Evolutionary conservation across 169 alveolate species (phyloP).

Genomic region (Eimeria necatrix): DNA sequence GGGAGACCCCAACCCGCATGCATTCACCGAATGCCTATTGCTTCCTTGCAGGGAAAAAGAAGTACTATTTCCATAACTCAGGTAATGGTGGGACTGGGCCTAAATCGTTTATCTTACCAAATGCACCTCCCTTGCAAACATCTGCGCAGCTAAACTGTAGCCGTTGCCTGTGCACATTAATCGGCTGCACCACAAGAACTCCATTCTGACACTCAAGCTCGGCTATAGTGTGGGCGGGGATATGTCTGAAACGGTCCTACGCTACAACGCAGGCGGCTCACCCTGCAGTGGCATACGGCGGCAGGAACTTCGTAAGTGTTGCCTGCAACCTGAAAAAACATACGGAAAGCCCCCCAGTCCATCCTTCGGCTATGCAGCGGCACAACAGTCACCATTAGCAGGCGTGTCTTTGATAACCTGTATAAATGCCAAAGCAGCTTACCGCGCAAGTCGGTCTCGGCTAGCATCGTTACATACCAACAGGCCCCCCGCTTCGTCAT

Average conservation of each 20-base stretch:
- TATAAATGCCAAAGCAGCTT: not conserved
- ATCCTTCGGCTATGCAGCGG: not conserved
- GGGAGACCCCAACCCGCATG: too few relatives aligned
- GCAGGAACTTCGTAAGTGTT: constrained; percentile 55
- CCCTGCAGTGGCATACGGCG: constrained; percentile 68
- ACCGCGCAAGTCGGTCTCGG: constrained; percentile 73
- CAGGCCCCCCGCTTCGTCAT: constrained; percentile 47
- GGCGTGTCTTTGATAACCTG: not conserved
- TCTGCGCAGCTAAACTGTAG: constrained; percentile 72
- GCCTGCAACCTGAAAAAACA: constrained; percentile 36
- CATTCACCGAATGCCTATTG: too few relatives aligned
- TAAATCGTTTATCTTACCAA: not conserved
- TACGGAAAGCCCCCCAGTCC: not conserved
- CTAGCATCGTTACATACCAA: constrained; percentile 76
- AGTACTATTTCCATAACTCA: too few relatives aligned
- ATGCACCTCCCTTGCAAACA: constrained; percentile 71
- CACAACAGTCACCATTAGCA: not conserved
- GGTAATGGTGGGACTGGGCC: too few relatives aligned
- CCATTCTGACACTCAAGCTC: too few relatives aligned
- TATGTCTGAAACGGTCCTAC: too few relatives aligned
- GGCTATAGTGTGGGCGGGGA: too few relatives aligned
- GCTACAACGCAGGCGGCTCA: not conserved
- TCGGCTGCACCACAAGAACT: not conserved
- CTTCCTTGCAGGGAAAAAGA: too few relatives aligned
- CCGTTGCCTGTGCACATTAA: constrained; percentile 60